These are phyloP conservation scores for Mycena capillaripes DNA, from an alignment of 768 basidiomycete species.

Conservation along the genomic window DNA sequence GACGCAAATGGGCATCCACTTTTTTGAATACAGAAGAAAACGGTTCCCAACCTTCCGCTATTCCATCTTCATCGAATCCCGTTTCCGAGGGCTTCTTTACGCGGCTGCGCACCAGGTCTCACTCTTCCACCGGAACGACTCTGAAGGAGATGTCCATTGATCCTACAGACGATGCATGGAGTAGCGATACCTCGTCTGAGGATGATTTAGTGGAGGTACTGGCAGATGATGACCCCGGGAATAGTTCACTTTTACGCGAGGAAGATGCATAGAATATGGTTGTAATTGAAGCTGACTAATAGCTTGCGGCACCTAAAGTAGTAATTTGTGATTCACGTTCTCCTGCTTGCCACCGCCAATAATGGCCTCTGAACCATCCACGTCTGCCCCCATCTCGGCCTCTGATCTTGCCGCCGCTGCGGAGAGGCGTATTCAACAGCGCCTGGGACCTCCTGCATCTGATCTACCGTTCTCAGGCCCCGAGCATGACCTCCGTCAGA, in stretches of 20 bases:
- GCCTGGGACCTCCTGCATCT: slow-evolving; percentile 33
- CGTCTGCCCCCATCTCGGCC: slow-evolving; percentile 2
- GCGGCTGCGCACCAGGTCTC: slow-evolving; percentile 59
- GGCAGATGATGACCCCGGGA: slow-evolving; percentile 30
- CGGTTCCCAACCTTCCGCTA: slow-evolving; percentile 11
- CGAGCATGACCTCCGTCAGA: slow-evolving; percentile 78
- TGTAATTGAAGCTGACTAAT: not conserved
- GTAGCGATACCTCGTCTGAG: slow-evolving; percentile 74
- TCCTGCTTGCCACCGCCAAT: not conserved
- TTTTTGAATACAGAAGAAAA: slow-evolving; percentile 48
- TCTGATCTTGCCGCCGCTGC: slow-evolving; percentile 57
- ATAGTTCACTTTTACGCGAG: not conserved
- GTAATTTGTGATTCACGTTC: not conserved
- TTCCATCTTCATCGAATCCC: slow-evolving; percentile 8
- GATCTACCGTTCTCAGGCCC: slow-evolving; percentile 45
- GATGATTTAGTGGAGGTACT: slow-evolving; percentile 46
- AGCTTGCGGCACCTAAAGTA: too few species aligned
- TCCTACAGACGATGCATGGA: slow-evolving; percentile 59
- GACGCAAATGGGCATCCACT: slow-evolving; percentile 64
- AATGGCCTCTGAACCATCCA: not conserved
- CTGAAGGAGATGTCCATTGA: slow-evolving; percentile 40
- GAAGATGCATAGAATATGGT: not conserved
- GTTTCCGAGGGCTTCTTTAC: slow-evolving; percentile 53
- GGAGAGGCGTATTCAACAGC: slow-evolving; percentile 55
- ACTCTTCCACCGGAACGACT: slow-evolving; percentile 56